Conservation (phyloP, 1,139 yeast species). For the Lodderomyces orthopsilosis region DNA sequence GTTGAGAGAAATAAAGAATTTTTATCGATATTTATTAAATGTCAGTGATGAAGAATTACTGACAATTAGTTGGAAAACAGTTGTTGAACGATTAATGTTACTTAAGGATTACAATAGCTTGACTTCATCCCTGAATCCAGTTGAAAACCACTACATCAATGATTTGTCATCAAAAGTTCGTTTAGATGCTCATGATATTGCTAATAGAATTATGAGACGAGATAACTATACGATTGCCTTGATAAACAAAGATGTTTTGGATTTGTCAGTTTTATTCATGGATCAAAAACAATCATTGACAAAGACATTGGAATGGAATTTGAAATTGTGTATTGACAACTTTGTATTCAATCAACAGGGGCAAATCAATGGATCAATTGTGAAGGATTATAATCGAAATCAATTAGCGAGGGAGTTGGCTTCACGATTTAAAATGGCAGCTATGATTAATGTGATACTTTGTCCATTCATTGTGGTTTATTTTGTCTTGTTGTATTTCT, state of each 20-base stretch:
- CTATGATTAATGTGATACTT: slow-evolving; percentile 72
- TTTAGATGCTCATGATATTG: slow-evolving; percentile 89
- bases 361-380: slow-evolving; percentile 69
- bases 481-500: slow-evolving; percentile 77
- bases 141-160: slow-evolving; percentile 29
- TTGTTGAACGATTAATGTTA: slow-evolving; percentile 73
- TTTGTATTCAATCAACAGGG: slow-evolving; percentile 83
- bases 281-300: slow-evolving; percentile 54
- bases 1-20: slow-evolving; percentile 60
- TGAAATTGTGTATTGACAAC: slow-evolving; percentile 83
- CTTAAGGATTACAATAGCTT: slow-evolving; percentile 79
- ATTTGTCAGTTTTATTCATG: slow-evolving; percentile 43
- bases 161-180: slow-evolving; percentile 70
- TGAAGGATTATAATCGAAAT: slow-evolving; percentile 71
- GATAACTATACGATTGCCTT: slow-evolving; percentile 92
- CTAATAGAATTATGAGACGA: slow-evolving; percentile 91
- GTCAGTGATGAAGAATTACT: slow-evolving; percentile 78
- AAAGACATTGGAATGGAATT: slow-evolving; percentile 89
- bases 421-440: slow-evolving; percentile 83
- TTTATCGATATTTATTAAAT: slow-evolving; percentile 63
- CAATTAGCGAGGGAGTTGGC: slow-evolving; percentile 66
- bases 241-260: slow-evolving; percentile 73
- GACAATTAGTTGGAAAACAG: slow-evolving; percentile 89
- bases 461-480: slow-evolving; percentile 87
- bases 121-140: slow-evolving; percentile 43